Percentiles rank a stretch among this genome's conserved stretches.
These are phyloP conservation scores for Aphanomyces invadans DNA, from an alignment of 352 stramenopile species.

Conservation along the genomic window DNA sequence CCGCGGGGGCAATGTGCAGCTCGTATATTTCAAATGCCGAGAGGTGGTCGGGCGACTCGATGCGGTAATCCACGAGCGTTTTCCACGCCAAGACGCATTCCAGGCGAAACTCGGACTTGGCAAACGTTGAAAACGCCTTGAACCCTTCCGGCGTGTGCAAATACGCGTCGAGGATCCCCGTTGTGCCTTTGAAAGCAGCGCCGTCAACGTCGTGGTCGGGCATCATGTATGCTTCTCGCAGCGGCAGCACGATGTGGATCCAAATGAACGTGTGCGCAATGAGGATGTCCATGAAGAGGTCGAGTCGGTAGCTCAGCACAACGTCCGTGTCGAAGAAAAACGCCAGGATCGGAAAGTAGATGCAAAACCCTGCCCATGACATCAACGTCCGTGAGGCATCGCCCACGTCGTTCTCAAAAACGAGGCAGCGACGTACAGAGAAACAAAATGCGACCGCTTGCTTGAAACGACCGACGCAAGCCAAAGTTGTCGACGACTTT, in stretches of 20 bases:
- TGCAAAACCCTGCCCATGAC: not conserved
- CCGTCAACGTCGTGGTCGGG: not conserved
- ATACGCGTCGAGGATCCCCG: conserved; percentile 16
- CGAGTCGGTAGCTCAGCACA: not conserved
- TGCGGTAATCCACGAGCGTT: conserved; percentile 1
- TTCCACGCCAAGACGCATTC: conserved; percentile 9
- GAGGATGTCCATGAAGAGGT: conserved; percentile 16
- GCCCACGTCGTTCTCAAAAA: no score
- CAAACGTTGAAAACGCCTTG: conserved; percentile 4
- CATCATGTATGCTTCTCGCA: not conserved
- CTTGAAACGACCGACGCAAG: conserved; percentile 1
- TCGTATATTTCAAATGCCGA: conserved; percentile 16
- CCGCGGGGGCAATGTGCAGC: not conserved
- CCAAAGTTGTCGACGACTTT: conserved; percentile 20
- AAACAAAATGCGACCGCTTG: not conserved
- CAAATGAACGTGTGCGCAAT: not conserved
- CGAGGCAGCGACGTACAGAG: not conserved
- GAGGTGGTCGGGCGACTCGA: not conserved
- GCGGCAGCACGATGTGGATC: conserved; percentile 5
- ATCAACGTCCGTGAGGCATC: not conserved
- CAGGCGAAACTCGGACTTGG: conserved; percentile 5
- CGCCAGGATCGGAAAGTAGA: not conserved
- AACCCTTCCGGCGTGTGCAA: conserved; percentile 12
- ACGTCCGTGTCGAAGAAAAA: not conserved
- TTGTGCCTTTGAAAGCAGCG: not conserved